A percentile compares a stretch with the other conserved stretches of the same genome.
Evolutionary conservation across 1,284 basidiomycete species (phyloP).

Genomic region (Cerrena zonata): DNA sequence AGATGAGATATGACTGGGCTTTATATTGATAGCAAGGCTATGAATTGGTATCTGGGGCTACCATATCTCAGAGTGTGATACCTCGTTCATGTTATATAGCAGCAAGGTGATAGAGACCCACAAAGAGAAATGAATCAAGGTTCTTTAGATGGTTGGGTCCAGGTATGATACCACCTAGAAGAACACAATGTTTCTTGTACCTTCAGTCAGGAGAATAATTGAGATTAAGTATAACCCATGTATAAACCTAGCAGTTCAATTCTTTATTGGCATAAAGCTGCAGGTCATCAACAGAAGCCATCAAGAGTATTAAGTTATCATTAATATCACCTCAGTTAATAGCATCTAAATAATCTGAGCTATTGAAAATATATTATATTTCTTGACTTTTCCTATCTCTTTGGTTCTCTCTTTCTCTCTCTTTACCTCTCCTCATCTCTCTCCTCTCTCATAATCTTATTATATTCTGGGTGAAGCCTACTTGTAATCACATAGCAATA

Average conservation of each 20-base stretch:
- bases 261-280: conserved; percentile 25
- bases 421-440: too few relatives aligned
- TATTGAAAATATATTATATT: conserved; percentile 13
- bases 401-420: too few relatives aligned
- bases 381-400: too few relatives aligned
- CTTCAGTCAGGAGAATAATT: conserved; percentile 16
- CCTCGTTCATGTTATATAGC: conserved; percentile 16
- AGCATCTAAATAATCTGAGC: conserved; percentile 17
- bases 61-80: conserved; percentile 17
- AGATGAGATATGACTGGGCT: conserved; percentile 15
- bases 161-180: conserved; percentile 23
- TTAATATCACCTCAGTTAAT: conserved; percentile 12
- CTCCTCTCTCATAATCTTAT: too few relatives aligned
- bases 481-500: conserved; percentile 12
- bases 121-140: conserved; percentile 21
- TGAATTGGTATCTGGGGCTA: too few relatives aligned
- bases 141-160: conserved; percentile 24
- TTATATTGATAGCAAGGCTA: too few relatives aligned
- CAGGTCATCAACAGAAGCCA: conserved; percentile 26
- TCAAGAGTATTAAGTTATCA: conserved; percentile 15
- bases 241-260: conserved; percentile 25
- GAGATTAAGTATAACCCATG: conserved; percentile 25
- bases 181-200: conserved; percentile 22
- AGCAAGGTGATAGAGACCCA: conserved; percentile 20
- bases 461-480: conserved; percentile 5